Evolutionary conservation across 495 filamentous ascomycete genomes (phyloP), one percentile per base, ranked within the genome.

Genomic region (Aspergillus sclerotiicarbonarius): DNA sequence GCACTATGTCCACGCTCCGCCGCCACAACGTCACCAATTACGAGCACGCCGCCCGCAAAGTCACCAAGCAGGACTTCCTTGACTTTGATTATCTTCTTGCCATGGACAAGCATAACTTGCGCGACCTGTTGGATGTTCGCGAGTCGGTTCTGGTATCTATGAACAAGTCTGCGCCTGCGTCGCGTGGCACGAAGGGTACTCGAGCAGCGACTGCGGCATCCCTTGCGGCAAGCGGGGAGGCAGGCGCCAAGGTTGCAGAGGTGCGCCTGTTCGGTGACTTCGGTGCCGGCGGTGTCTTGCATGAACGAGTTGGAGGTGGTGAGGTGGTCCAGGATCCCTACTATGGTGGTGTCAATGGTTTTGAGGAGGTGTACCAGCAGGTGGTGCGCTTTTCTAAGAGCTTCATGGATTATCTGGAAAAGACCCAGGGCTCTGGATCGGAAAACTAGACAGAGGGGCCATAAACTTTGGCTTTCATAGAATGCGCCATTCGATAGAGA

Each of bases 21-120:
- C 74, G 77, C 15, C 81, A 96, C 64, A 86, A 86, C 12, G 91
- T 96, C 57, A 82, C 73, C 8, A 79, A 87, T 61, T 96, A 95
- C 68, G 71, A 76, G 4, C 94, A 98, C 69, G 74, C 72, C 3
- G 93, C 92, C 9, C 84, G 92, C 33, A 89, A 89, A 71, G 83
- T 96, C 65, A 77, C 75, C 44, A 69, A 78, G 16, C 74, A 78
- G 2, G 89, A 98, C 71, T 96, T 98, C 63, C 68, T 82, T 20
- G 80, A 82, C 6, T 98, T 96, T 64, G 91, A 98, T 70, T 98
- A 93, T 67, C 84, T 98, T 54, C 80, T 98, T 51, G 92, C 90
- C 41, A 98, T 98, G 94, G 94, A 98, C 69, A 78, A 87, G 32
- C 78, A 83, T n/a, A 98, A 97, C 68, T 72, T 93, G 9, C 72